phyloP scores from a whole-genome alignment of 805 yeast species.

The Hanseniaspora vineae region DNA sequence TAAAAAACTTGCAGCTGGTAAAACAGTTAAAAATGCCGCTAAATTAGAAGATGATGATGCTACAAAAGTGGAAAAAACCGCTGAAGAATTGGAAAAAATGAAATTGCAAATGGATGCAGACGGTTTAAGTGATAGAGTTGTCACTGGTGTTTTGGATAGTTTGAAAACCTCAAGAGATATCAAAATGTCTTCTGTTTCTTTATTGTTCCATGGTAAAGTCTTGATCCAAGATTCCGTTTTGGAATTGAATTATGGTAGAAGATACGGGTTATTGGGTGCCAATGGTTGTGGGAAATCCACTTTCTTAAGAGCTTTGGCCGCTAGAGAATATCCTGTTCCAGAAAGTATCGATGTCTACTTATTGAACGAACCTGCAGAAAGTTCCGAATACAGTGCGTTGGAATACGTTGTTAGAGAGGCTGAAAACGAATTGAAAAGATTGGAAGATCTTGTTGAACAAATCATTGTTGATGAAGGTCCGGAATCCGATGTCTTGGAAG shows the following conservation, averaged over 20 bases:
- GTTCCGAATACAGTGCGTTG: constrained; percentile 81
- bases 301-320: constrained; percentile 82
- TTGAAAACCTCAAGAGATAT: constrained; percentile 86
- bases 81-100: constrained; percentile 68
- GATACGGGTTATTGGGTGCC: constrained; percentile 95
- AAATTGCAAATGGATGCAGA: constrained; percentile 88
- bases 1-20: constrained; percentile 79
- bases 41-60: constrained; percentile 25
- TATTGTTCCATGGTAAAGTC: constrained; percentile 95
- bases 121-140: constrained; percentile 93
- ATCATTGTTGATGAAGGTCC: constrained; percentile 87
- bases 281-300: constrained; percentile 99
- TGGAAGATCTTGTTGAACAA: constrained; percentile 86
- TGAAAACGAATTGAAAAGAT: constrained; percentile 76
- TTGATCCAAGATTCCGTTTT: constrained; percentile 81
- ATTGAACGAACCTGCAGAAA: constrained; percentile 95
- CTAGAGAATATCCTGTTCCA: constrained; percentile 93
- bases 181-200: constrained; percentile 78
- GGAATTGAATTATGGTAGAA: constrained; percentile 93
- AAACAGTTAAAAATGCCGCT: constrained; percentile 35
- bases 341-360: constrained; percentile 82
- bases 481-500: constrained; percentile 75
- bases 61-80: constrained; percentile 45
- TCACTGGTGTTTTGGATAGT: constrained; percentile 92
- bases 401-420: constrained; percentile 97